These are phyloP conservation scores for Macrolepiota fuliginosa DNA, from an alignment of 768 basidiomycete genomes.

Conservation along the genomic window DNA sequence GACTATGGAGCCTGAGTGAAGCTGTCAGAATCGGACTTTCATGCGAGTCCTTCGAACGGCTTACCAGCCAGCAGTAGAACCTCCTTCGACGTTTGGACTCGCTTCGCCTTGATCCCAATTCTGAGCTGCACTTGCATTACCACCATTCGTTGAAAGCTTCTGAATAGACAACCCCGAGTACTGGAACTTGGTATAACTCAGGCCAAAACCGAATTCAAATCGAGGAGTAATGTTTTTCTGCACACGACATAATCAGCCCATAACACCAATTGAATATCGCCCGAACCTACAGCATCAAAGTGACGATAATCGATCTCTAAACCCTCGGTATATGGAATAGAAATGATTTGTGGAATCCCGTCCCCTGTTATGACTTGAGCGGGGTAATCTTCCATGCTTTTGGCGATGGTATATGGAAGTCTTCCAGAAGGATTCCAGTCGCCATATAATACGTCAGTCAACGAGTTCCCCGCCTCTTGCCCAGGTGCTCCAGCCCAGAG, in stretches of 20 bases:
- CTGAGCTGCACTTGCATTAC: conserved; percentile 33
- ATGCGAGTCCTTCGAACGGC: background rate
- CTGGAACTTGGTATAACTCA: conserved; percentile 81
- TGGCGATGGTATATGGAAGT: conserved; percentile 76
- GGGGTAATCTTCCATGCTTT: conserved; percentile 53
- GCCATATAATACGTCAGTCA: conserved; percentile 74
- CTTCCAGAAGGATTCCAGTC: conserved; percentile 65
- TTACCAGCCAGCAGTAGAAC: conserved; percentile 60
- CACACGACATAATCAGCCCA: conserved; percentile 61
- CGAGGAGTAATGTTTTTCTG: conserved; percentile 73
- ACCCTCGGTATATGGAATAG: conserved; percentile 39
- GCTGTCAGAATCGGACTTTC: background rate
- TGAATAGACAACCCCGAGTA: conserved; percentile 59
- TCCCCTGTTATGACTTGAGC: conserved; percentile 41
- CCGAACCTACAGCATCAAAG: conserved; percentile 60
- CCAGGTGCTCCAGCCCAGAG: conserved; percentile 71
- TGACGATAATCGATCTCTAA: conserved; percentile 71
- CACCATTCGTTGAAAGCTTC: conserved; percentile 34
- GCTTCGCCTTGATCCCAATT: conserved; percentile 63
- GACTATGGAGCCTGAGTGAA: conserved; percentile 56
- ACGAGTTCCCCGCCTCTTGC: conserved; percentile 64
- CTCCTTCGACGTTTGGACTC: conserved; percentile 52
- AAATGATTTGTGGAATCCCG: conserved; percentile 37
- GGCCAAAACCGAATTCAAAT: conserved; percentile 87
- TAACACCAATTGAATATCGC: conserved; percentile 34